Base-by-base conservation (phyloP, 2,329 filamentous ascomycete species). In the Colletotrichum lindemuthianum region DNA sequence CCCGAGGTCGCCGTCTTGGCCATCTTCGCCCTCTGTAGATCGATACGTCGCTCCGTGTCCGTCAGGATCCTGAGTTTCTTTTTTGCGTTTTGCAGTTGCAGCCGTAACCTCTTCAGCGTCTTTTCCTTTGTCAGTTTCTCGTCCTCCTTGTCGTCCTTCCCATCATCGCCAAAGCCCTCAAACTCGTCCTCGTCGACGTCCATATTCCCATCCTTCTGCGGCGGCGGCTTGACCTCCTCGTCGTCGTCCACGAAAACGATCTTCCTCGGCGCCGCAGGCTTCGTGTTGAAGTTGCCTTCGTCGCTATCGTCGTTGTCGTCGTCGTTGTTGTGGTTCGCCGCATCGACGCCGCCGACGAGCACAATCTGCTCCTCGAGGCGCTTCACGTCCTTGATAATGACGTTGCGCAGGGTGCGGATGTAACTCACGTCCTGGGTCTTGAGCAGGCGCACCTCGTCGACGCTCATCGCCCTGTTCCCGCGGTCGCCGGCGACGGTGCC, bases 391-490 rank as follows among this genome's bases (percentile, higher is more conserved):
- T 88, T 89, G 63, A 78, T 72, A 4, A 84, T 81, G 33, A 88
- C 81, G 68, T 88, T 89, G 60, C 85, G 79, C 80, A 87, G 85
- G 24, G 87, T 88, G 66, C 88, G 79, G 33, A 90, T 74, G 72
- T 91, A 91, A 2, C 84, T 88, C 36, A 89, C 74, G 71, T 91
- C 89, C 75, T 91, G 89, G 2, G 88, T 91, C 79, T 91, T 91
- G 67, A 90, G 82, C 24, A 90, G 77, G 16, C 88, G 81, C 32
- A 88, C 86, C 1, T 82, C 82, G 24, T 90, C 86, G 41, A 86
- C 73, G 52, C 83, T 80, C 73, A 91, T 72, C 4, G 80, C 78
- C 65, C 78, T 79, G 70, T 87, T 87, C 12, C 86, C 86, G 53
- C 87, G 80, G 71, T 88, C 84, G 52, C 85, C 86, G 63, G 83